Evolutionary conservation across 2,329 filamentous ascomycete species (phyloP), one percentile per base, ranked within the genome.

Genomic region (Venturiaceae sp.): DNA sequence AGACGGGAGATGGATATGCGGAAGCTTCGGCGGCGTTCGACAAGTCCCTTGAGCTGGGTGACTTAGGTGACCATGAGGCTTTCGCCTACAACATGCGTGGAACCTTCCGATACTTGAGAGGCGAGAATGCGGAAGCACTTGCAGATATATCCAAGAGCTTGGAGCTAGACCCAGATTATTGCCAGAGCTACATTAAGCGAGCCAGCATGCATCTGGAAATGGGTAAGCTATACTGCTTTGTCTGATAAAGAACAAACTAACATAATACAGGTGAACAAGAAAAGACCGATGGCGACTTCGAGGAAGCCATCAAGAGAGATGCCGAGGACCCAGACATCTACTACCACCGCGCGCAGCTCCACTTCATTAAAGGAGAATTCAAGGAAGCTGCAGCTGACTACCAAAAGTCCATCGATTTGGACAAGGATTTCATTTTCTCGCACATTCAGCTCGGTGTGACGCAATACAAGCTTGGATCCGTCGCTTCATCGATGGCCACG

Each of bases 401-500:
- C 78, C 94, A 99, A 74, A 96, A 95, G 77, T 97, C 94, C 2
- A 99, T 99, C 68, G 94, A 99, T 67, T 83, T 99, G 32, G 94
- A 99, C 78, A 83, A 85, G 66, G 86, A 90, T 65, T 99, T 99
- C 75, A 99, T 99, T 77, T 99, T 96, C 82, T 97, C 92, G 7
- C 94, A 99, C 77, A 99, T 99, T 68, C 94, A 99, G 75, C 88
- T 99, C 46, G 94, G 94, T 72, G 94, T 99, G 56, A 99, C 94
- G 54, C 94, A 99, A 76, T 99, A 99, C 81, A 99, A 99, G 85
- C 95, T 97, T 88, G 94, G 94, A 65, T 96, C 90, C 32, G 88
- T 99, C 60, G 94, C 94, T 7, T 96, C 92, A 8, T 96, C 92
- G 52, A 97, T 97, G 91, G 92, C 94, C 36, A 99, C 94, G 5